Evolutionary conservation across 2,329 filamentous ascomycete genomes (phyloP).

Genomic region (Myriosclerotinia duriaeana): DNA sequence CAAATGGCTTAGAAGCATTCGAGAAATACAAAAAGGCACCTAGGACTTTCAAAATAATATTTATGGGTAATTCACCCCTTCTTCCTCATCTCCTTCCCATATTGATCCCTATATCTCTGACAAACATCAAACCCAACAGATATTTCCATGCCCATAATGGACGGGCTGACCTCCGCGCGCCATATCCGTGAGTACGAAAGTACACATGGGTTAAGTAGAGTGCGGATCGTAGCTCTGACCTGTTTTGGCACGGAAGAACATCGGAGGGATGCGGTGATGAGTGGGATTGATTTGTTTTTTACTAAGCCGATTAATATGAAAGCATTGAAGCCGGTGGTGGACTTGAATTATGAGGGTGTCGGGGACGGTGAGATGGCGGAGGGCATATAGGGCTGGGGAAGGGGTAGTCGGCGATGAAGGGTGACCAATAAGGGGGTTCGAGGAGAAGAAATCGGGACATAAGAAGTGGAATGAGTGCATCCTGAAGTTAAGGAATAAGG

Average conservation of each 20-base stretch:
- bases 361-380: not conserved
- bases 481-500: too few species aligned
- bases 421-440: too few species aligned
- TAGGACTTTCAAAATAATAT: slow-evolving; percentile 35
- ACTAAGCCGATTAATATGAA: slow-evolving; percentile 48
- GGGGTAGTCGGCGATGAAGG: too few species aligned
- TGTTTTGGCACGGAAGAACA: slow-evolving; percentile 50
- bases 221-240: slow-evolving; percentile 52
- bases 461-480: too few species aligned
- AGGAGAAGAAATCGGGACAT: too few species aligned
- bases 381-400: not conserved
- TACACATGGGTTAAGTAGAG: slow-evolving; percentile 42
- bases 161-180: slow-evolving; percentile 49
- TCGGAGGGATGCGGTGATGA: slow-evolving; percentile 49
- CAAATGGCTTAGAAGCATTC: slow-evolving; percentile 49
- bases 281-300: slow-evolving; percentile 53
- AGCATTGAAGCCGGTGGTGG: slow-evolving; percentile 28
- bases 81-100: not conserved
- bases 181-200: slow-evolving; percentile 50
- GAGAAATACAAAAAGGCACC: slow-evolving; percentile 35
- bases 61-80: slow-evolving; percentile 38
- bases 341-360: slow-evolving; percentile 24
- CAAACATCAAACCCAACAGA: slow-evolving; percentile 41
- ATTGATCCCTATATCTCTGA: not conserved
- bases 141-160: slow-evolving; percentile 56